Base-by-base conservation (phyloP, 169 alveolate species). In the Eimeria falciformis region DNA sequence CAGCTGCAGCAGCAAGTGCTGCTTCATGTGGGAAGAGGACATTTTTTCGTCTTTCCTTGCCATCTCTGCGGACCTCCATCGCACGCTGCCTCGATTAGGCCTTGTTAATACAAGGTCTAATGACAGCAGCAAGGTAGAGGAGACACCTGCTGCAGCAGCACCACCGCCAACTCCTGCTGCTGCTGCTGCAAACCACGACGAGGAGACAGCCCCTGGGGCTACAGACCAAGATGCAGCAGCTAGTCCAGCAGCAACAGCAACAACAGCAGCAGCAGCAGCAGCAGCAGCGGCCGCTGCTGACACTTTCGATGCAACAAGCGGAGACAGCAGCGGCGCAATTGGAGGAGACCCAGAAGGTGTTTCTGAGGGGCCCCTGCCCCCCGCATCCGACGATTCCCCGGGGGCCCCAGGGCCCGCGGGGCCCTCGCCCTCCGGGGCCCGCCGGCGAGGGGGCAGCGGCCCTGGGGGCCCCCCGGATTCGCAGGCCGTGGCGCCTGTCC, bases 401-500 rank as follows among this genome's bases (percentile, higher is more conserved):
- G 62, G 65, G 84, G 65, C 84, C 62, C 40, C 84, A 40, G 40
- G 14, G 12, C 62, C 14, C n/a, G 75, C 46, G 5, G 14, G 75
- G 40, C 46, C 7, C 7, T 65, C 75, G 7, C 62, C 84, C 58
- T 17, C 5, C 23, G 18, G 58, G 84, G 86, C 46, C 86, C 69
- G 47, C 86, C 17, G 83, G 25, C 21, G 25, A 14, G 58, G 56
- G 58, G 37, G 21, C 33, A 21, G 71, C 33, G 71, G 33, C 27
- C 33, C 71, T 21, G 25, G 7, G 9, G 29, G 7, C 27, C 71
- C 71, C 27, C 62, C 66, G 11, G 88, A 47, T 33, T 40, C 46
- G 12, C 93, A 77, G 37, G 93, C 90, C 11, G 93, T 90, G 55
- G 84, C 62, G 47, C 91, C 90, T 12, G 66, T 90, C 50, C 91